Percentiles rank a stretch among this genome's conserved stretches.
These are phyloP conservation scores for Bolboschoenus planiculmis DNA, from an alignment of 176 grass and related monocot species.

Conservation along the genomic window DNA sequence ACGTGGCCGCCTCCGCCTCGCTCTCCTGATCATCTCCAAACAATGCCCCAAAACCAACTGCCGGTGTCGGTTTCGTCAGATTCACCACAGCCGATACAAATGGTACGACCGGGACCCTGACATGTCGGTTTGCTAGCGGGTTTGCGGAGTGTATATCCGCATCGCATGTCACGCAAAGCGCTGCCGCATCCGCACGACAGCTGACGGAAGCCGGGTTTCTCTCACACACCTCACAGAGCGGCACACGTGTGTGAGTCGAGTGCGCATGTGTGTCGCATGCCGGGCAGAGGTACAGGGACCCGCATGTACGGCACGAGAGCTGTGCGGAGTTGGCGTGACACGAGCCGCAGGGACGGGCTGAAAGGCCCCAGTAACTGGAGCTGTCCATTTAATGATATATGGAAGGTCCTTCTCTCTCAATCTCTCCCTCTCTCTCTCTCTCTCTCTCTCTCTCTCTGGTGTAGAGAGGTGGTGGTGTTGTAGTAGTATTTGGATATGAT, in stretches of 20 bases:
- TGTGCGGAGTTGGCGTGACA: conserved; percentile 44
- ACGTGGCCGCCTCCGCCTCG: conserved; percentile 59
- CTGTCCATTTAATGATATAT: not conserved
- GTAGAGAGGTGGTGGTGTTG: not conserved
- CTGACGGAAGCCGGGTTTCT: conserved; percentile 50
- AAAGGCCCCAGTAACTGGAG: conserved; percentile 41
- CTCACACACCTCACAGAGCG: conserved; percentile 83
- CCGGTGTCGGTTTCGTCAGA: conserved; percentile 33
- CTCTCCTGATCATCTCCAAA: conserved; percentile 36
- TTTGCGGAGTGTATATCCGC: conserved; percentile 86
- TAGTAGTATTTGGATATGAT: not conserved
- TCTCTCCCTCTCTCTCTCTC: not conserved
- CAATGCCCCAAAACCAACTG: not conserved
- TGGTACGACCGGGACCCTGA: conserved; percentile 52
- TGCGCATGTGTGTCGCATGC: conserved; percentile 57
- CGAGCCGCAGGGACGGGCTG: conserved; percentile 39
- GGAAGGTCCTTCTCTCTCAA: not conserved
- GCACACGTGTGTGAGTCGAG: conserved; percentile 52
- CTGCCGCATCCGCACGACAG: conserved; percentile 59
- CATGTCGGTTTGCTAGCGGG: conserved; percentile 62
- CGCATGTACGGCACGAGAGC: conserved; percentile 44
- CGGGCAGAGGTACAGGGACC: conserved; percentile 57
- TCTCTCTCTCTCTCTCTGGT: not conserved
- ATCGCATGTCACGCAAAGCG: conserved; percentile 57
- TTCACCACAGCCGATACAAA: conserved; percentile 43